Percentiles rank a stretch among this genome's conserved stretches.
phyloP scores from a whole-genome alignment of 164 flowering plant genomes.

The Tetracentron sinense region DNA sequence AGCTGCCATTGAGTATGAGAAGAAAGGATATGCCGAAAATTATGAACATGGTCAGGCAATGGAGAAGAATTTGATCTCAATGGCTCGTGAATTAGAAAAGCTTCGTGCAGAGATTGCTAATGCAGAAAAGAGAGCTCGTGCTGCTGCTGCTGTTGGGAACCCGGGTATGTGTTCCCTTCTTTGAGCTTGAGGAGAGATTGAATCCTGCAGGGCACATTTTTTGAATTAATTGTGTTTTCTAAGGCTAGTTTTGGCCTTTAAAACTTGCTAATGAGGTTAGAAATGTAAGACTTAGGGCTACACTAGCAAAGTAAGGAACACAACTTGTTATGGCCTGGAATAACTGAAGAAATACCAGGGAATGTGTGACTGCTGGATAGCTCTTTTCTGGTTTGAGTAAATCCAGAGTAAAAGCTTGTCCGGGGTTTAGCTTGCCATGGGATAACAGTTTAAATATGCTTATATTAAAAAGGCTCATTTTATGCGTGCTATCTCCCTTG shows the following conservation, averaged over 20 bases:
- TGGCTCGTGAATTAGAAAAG: conserved; percentile 94
- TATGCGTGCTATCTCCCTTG: too few relatives aligned
- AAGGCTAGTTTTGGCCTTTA: not conserved
- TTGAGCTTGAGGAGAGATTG: not conserved
- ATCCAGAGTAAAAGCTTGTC: too few relatives aligned
- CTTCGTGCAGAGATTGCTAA: conserved; percentile 89
- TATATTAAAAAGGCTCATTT: too few relatives aligned
- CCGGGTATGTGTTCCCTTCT: conserved; percentile 40
- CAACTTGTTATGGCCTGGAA: too few relatives aligned
- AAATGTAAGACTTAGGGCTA: not conserved
- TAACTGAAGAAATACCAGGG: too few relatives aligned
- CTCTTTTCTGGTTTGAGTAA: too few relatives aligned
- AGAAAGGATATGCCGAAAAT: conserved; percentile 86
- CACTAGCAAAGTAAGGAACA: too few relatives aligned
- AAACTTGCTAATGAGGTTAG: not conserved
- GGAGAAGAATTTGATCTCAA: conserved; percentile 83
- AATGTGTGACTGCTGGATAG: too few relatives aligned
- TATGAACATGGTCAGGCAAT: conserved; percentile 85
- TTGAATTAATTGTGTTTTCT: not conserved
- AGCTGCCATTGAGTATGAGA: conserved; percentile 89
- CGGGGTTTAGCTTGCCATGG: too few relatives aligned
- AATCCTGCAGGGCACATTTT: not conserved
- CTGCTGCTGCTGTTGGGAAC: conserved; percentile 69
- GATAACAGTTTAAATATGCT: too few relatives aligned
- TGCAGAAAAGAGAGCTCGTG: conserved; percentile 78